Base-by-base conservation (phyloP, 768 basidiomycete genomes). In the Trametes cubensis region DNA sequence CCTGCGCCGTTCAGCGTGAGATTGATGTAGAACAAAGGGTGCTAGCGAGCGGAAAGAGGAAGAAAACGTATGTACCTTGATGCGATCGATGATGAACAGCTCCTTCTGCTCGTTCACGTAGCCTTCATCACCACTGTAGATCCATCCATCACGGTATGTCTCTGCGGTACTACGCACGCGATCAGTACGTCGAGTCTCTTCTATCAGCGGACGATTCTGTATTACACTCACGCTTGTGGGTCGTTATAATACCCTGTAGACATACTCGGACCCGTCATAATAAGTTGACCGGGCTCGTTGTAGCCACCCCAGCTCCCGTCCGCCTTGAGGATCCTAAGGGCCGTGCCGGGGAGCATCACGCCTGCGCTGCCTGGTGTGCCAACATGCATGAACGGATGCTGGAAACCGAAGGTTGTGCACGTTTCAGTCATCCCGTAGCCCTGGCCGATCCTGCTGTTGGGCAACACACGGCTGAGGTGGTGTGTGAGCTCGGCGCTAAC, bases 281-380 rank as follows among this genome's bases (percentile, higher is more conserved):
- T 72, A 3, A 90, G 73, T 67, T 89, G 85, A 0, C 88, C 88
- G 23, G 79, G 77, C 68, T 89, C 86, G 39, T 83, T 83, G 62
- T 84, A 83, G 6, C 71, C 73, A 15, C 83, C 86, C 46, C 83
- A 74, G 5, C 78, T 77, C 3, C 87, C 85, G 69, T 89, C 86
- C 25, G 78, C 65, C 69, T 81, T 85, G 59, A 87, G 74, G 4
- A 90, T 81, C 49, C 81, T 81, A 2, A 82, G 85, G 25, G 71
- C 72, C 23, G 83, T 73, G 18, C 88, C 88, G 2, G 86, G 84
- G 15, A 88, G 58, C 20, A 90, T 68, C 63, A 77, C 79, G 7
- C 88, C 88, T 0, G 81, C 81, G 65, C 83, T 80, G 15, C 87
- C 87, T 30, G 81, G 75, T 1, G 77, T 82, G 62, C 77, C 81